Percentiles rank a stretch among this genome's conserved stretches.
Conservation (phyloP, 805 yeast species). For the Candida sanyiensis region DNA sequence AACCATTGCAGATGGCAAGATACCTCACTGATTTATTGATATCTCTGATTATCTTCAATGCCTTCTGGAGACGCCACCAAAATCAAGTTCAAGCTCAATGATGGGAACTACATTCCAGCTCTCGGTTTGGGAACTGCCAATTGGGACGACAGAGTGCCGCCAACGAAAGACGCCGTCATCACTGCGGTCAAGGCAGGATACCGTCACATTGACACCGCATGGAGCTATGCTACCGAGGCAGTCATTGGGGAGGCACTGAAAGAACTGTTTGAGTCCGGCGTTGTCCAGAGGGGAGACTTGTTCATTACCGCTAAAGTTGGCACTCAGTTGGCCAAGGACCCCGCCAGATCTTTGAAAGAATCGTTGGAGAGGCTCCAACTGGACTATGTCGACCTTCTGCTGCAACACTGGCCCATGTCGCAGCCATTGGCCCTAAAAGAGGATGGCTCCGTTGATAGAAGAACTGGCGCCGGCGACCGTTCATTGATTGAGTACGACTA, state of each 20-base stretch:
- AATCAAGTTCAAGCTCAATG: conserved; percentile 40
- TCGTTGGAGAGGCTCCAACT: conserved; percentile 40
- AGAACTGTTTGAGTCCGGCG: conserved; percentile 22
- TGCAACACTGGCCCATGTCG: conserved; percentile 38
- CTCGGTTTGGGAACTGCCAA: conserved; percentile 63
- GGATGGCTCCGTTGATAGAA: conserved; percentile 35
- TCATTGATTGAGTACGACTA: conserved; percentile 26
- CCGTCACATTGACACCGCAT: conserved; percentile 62
- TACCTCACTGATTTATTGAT: not conserved
- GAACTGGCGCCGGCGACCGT: conserved; percentile 11
- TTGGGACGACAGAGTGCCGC: conserved; percentile 40
- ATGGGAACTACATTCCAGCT: conserved; percentile 56
- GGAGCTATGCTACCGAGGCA: conserved; percentile 49
- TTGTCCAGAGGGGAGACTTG: conserved; percentile 37
- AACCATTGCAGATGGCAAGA: not conserved
- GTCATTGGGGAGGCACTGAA: conserved; percentile 52
- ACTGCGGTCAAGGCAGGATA: conserved; percentile 46
- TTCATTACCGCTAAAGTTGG: conserved; percentile 54
- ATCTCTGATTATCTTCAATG: not conserved
- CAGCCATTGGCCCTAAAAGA: conserved; percentile 32
- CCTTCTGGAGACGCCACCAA: conserved; percentile 26
- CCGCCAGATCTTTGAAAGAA: conserved; percentile 39
- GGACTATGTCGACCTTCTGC: conserved; percentile 52
- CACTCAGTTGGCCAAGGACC: conserved; percentile 26
- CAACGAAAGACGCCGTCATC: conserved; percentile 47